Evolutionary conservation across 495 filamentous ascomycete species (phyloP), one percentile per base, ranked within the genome.

Genomic region (Aspergillus cavernicola): DNA sequence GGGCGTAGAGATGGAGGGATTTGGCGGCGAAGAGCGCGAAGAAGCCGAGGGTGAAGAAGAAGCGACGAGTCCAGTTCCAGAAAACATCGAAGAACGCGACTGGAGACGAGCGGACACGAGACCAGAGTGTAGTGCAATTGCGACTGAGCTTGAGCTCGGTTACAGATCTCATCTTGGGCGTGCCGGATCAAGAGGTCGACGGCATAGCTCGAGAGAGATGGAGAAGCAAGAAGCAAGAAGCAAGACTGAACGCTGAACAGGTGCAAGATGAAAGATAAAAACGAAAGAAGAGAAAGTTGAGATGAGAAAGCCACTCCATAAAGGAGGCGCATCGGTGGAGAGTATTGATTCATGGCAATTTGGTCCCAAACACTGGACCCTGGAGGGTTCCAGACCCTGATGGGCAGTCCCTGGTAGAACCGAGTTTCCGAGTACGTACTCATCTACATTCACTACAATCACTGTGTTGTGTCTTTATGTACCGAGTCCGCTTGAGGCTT

Each of bases 1-100:
- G 70, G 38, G 68, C 66, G 53, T 66, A 70, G 45, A 73, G 58
- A 63, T 73, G 70, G 7, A 70, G 52, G 5, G 66, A 4, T 49
- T 73, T 73, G 9, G 70, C 64, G 22, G 55, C 33, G 45, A 73
- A 56, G 13, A 73, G 54, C 2, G 68, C 63, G 44, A 69, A 50
- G 24, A 68, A 60, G 18, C 57, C 61, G 24, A 73, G 56, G 35
- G 68, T 60, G 53, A 70, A 73, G 52, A 67, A 71, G 52, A 67
- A 71, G 31, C 68, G 62, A 32, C 70, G 67, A 24, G 63, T 52
- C 47, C 66, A 66, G 31, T 65, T 61, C 67, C 66, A 72, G 35
- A 63, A 58, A 20, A 48, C 47, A 38, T 70, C 63, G 33, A 70
- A 64, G 39, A 54, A 55, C 19, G 55, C 58, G 19, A 37, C 37